phyloP scores from a whole-genome alignment of 257 asterid genomes.

The Verbena officinalis region DNA sequence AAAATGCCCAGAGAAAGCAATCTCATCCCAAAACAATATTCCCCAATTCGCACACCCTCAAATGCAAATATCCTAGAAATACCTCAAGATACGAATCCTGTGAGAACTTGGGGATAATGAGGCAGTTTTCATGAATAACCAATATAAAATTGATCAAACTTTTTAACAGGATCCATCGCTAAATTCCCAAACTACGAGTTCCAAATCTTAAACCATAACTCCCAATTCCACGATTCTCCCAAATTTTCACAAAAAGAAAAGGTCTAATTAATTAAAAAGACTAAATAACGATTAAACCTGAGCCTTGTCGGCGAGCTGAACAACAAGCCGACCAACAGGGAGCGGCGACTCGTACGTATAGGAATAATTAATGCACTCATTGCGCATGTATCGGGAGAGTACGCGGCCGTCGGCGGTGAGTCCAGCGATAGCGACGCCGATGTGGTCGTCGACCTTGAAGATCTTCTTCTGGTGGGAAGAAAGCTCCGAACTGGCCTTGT shows the following conservation, averaged over 20 bases:
- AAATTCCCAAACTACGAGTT: background rate
- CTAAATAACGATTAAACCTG: conserved; percentile 55
- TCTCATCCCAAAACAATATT: background rate
- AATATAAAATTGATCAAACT: background rate
- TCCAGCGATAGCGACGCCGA: conserved; percentile 98
- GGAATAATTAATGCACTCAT: conserved; percentile 87
- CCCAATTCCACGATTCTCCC: background rate
- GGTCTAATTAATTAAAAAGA: conserved; percentile 30
- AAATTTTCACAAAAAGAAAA: conserved; percentile 5
- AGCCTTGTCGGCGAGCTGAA: conserved; percentile 98
- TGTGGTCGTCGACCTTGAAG: conserved; percentile 98
- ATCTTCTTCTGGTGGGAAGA: conserved; percentile 99
- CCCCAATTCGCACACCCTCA: background rate
- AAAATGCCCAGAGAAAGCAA: background rate
- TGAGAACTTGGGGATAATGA: background rate
- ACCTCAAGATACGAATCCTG: background rate
- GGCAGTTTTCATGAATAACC: background rate
- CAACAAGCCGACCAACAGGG: conserved; percentile 95
- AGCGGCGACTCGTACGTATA: conserved; percentile 85
- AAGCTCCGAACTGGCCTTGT: conserved; percentile 89
- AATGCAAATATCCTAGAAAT: background rate
- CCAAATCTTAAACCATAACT: background rate
- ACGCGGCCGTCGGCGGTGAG: conserved; percentile 99
- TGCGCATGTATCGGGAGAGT: conserved; percentile 90
- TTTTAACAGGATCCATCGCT: background rate